Base-by-base conservation (phyloP, 2,329 filamentous ascomycete genomes). In the Ophiosphaerella narmari region DNA sequence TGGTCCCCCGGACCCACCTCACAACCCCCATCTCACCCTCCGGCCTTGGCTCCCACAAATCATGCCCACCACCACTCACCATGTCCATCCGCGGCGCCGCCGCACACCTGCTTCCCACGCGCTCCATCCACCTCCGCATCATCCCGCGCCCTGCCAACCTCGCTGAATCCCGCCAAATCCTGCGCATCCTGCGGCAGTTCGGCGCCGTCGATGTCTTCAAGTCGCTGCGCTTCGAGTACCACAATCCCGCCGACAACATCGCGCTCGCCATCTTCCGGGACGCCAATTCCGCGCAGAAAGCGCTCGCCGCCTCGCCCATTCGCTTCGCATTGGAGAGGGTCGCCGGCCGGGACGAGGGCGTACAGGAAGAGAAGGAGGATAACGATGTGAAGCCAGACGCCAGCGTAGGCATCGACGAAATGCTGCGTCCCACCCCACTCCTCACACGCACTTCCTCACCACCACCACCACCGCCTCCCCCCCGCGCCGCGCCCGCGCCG, bases 181-280 rank as follows among this genome's bases (percentile, higher is more conserved):
- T 79, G 36, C 73, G 75, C 33, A 64, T 81, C 44, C 63, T 81
- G 46, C 75, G 78, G 53, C 70, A 73, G 44, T 81, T 78, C 54
- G 79, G 79, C 34, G 76, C 80, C 43, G 69, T 82, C 38, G 74
- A 74, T 54, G 74, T 75, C 55, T 82, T 74, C 68, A 75, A 75
- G 55, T 32, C 13, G 40, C 24, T 46, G 16, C 35, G 78, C 70
- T 78, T 80, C 60, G 78, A 81, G 47, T 68, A 73, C 43, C 62
- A 75, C 35, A 70, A 65, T 6, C 68, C 67, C 0, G 68, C 71
- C n/a, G 74, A 74, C 38, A 78, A 78, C 49, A 62, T 74, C 7
- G 72, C 73, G 7, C 58, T 81, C 5, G 78, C 76, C 56, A 77
- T 81, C 46, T 81, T 75, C 65, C 70, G 72, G 45, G 67, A 75